phyloP scores from a whole-genome alignment of 2,329 filamentous ascomycete species.

The Fusarium sp. region DNA sequence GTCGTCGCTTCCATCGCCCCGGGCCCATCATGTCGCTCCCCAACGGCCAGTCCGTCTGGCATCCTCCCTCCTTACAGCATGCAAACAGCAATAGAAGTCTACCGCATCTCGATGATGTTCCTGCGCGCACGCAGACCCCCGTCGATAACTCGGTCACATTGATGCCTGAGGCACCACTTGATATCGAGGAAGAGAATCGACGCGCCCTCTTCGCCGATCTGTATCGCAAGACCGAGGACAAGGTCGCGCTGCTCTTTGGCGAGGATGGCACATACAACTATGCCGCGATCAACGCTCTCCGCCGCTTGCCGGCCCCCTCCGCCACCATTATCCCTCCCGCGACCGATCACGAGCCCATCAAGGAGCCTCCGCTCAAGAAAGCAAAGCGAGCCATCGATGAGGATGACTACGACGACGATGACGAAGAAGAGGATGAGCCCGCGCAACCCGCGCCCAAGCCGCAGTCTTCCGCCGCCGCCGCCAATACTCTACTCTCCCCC shows the following conservation, averaged over 20 bases:
- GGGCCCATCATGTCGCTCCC: conserved; percentile 73
- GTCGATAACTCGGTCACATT: conserved; percentile 61
- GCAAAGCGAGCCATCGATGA: conserved; percentile 83
- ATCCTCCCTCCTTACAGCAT: conserved; percentile 65
- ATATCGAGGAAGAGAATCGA: conserved; percentile 76
- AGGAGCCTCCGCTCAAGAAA: conserved; percentile 77
- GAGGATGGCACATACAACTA: conserved; percentile 66
- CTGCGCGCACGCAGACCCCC: conserved; percentile 63
- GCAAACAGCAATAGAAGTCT: conserved; percentile 62
- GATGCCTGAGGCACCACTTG: conserved; percentile 71
- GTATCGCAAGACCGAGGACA: conserved; percentile 81
- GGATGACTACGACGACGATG: conserved; percentile 87
- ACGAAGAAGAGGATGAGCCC: conserved; percentile 71
- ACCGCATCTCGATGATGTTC: conserved; percentile 71
- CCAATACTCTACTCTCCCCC: conserved; percentile 73
- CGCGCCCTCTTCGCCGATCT: conserved; percentile 81
- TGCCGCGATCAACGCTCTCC: conserved; percentile 65
- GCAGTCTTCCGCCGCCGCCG: conserved; percentile 62
- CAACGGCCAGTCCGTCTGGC: conserved; percentile 76
- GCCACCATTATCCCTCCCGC: conserved; percentile 63
- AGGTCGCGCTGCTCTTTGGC: conserved; percentile 80
- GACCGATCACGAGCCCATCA: conserved; percentile 69
- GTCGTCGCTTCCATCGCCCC: conserved; percentile 61
- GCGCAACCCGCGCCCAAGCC: conserved; percentile 66
- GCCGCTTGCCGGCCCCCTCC: conserved; percentile 54